phyloP scores from a whole-genome alignment of 1,284 basidiomycete species.

The Rhodotorula glutinis region DNA sequence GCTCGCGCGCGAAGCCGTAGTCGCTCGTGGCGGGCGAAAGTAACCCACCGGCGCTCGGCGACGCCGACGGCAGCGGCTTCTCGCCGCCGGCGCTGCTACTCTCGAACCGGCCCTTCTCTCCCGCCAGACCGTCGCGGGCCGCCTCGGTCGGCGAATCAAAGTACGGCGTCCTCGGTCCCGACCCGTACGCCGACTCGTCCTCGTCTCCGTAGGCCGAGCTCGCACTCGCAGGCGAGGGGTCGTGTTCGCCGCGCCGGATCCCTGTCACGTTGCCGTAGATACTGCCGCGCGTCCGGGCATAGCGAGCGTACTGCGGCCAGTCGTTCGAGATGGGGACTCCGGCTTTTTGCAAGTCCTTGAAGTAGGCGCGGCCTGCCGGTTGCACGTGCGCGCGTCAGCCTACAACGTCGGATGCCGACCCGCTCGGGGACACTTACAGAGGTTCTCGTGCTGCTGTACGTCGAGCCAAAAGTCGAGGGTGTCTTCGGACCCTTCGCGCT shows the following conservation, averaged over 20 bases:
- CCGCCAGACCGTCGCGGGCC: no score
- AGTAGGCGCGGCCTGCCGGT: constrained; percentile 73
- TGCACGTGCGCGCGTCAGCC: no score
- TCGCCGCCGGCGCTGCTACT: background rate
- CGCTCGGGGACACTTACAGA: constrained; percentile 54
- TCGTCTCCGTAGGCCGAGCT: constrained; percentile 1
- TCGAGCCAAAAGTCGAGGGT: constrained; percentile 98
- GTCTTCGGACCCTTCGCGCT: constrained; percentile 90
- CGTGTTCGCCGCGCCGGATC: constrained; percentile 47
- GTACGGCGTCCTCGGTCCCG: background rate
- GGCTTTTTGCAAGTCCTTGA: constrained; percentile 94
- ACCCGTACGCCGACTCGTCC: background rate
- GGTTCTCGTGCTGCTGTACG: constrained; percentile 97
- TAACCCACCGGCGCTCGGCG: background rate
- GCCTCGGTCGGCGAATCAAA: background rate
- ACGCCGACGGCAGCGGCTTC: background rate
- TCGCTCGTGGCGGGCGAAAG: background rate
- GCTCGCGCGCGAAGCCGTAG: constrained; percentile 5
- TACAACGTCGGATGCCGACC: no score
- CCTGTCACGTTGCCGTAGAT: constrained; percentile 89
- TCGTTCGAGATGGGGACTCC: constrained; percentile 87
- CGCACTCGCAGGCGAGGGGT: background rate
- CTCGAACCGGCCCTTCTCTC: background rate
- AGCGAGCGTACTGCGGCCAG: constrained; percentile 95
- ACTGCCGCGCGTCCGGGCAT: constrained; percentile 77